Conservation (phyloP, 306 rosid genomes). For the Pueraria montana region DNA sequence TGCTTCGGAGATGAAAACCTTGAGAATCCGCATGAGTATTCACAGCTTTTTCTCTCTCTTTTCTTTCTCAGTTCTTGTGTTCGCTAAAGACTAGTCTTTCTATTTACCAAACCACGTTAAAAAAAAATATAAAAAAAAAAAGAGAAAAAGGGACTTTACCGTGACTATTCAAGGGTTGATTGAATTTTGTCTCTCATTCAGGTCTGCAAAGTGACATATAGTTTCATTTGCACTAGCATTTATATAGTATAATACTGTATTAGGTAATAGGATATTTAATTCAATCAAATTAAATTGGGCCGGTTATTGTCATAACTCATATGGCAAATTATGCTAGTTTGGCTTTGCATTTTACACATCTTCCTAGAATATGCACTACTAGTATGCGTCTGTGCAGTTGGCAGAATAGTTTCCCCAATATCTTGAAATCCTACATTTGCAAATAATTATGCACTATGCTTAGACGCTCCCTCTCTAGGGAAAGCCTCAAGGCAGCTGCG, state of each 20-base stretch:
- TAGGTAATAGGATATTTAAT: background rate
- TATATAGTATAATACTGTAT: too few species aligned
- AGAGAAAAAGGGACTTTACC: background rate
- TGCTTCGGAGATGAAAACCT: background rate
- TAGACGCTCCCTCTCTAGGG: background rate
- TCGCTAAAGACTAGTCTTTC: background rate
- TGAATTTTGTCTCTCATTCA: background rate
- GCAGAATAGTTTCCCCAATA: background rate
- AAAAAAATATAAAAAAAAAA: too few species aligned
- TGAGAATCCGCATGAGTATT: background rate
- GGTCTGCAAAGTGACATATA: background rate
- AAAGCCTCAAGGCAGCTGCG: background rate
- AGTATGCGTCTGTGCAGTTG: background rate
- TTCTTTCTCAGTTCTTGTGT: background rate
- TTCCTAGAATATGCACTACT: constrained; percentile 8
- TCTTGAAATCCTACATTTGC: background rate
- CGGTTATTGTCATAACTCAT: background rate
- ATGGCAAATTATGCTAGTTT: background rate
- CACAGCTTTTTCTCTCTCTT: background rate
- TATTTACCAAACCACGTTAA: background rate
- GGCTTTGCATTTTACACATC: background rate
- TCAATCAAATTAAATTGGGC: background rate
- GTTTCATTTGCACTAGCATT: background rate
- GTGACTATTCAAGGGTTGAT: background rate
- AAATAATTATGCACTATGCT: too few species aligned